Evolutionary conservation across 176 grass and related monocot species (phyloP), one percentile per base, ranked within the genome.

Genomic region (Luzula sylvatica): DNA sequence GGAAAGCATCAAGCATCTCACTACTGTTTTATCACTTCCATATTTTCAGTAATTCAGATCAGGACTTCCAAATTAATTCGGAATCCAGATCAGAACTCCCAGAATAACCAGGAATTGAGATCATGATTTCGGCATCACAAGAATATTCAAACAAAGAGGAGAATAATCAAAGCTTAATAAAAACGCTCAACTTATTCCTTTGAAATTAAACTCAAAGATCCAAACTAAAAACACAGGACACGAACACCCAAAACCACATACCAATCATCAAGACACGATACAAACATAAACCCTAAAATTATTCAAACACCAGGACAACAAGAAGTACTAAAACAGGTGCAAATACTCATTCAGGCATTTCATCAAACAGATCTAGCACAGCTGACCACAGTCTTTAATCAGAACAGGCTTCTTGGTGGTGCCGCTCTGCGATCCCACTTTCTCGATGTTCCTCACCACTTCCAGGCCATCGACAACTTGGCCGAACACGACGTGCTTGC

Each of bases 401-500:
- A 27, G 20, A 11, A 69, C 65, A 3, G 7, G 2, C 65, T 32
- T 69, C 8, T 20, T 20, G 39, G 8, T 15, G 20, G 7, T 56
- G 2, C 65, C 65, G 4, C 65, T 69, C 38, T 5, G 3, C 3
- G 50, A 56, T 29, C 65, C 65, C 18, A 69, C 65, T 50, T 69
- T 69, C 51, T 69, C 65, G 23, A 69, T 56, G 6, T 29, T 35
- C 51, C 24, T 46, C 51, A 69, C 65, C 2, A 69, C 65, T 8
- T 69, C 38, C 9, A 69, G 0, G 0, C 65, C 65, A 15, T 69
- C 50, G 3, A 69, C 51, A 1, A 69, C 65, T 28, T 45, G 19
- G 20, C 65, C 65, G 8, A 69, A 69, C 21, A 69, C 65, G 11
- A 55, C 51, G 7, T 69, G 65, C 65, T 69, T 69, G 7, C 65